Evolutionary conservation across 208 protist species (phyloP), one percentile per base, ranked within the genome.

Genomic region (Strigomonas culicis): DNA sequence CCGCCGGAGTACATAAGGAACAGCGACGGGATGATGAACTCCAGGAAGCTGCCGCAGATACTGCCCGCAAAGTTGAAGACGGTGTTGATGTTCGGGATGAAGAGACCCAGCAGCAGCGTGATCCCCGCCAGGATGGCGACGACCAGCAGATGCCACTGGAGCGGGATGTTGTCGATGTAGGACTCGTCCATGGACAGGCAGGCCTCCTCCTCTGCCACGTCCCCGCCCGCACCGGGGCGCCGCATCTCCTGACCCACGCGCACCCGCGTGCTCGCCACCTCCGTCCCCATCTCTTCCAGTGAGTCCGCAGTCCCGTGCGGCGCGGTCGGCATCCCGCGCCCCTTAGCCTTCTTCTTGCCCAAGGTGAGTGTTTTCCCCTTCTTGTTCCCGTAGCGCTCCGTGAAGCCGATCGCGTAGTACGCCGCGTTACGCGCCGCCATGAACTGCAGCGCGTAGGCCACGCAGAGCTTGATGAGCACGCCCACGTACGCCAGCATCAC

Each of bases 1-100:
- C 64, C 30, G 41, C 80, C 77, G 17, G 71, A 63, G 58, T 90
- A 87, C 75, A 90, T 90, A 34, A 76, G 71, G 60, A 87, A 79
- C 4, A 90, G 67, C 1, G 80, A 70, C 0, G 77, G 77, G 36
- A 85, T 78, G 59, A 88, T 80, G 59, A 85, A 77, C 25, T 78
- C 75, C 28, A 87, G 78, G 60, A 88, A 74, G 31, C 72, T 73
- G 21, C 78, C 75, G 63, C 75, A 87, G 65, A 91, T 70, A 52
- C 68, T 62, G n/a, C 80, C 80, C 17, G 72, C 55, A 0, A 91
- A 64, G 28, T 69, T 70, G 43, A 91, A 73, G 0, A 82, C 80
- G n/a, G 68, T 77, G 50, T 74, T 75, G 36, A 84, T 70, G 32
- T 41, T 67, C 8, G 72, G 74, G 44, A 77, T 70, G 56, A 84